phyloP scores from a whole-genome alignment of 257 asterid genomes.

The Solanum sitiens region DNA sequence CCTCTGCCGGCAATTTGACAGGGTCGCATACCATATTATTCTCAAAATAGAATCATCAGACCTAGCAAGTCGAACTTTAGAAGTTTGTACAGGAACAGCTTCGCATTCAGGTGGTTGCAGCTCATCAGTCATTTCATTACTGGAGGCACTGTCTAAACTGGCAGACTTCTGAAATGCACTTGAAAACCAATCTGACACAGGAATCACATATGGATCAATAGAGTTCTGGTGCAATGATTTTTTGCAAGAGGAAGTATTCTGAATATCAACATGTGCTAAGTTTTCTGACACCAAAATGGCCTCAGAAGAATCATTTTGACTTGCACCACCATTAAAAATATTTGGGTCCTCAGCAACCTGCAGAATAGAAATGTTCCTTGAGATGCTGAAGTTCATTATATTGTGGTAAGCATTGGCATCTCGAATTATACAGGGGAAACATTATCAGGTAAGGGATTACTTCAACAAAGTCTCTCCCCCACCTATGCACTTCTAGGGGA shows the following conservation, averaged over 20 bases:
- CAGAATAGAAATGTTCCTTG: slow-evolving; percentile 4
- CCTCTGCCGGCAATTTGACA: slow-evolving; percentile 53
- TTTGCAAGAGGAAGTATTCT: slow-evolving; percentile 14
- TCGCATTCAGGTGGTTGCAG: slow-evolving; percentile 47
- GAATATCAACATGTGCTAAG: slow-evolving; percentile 17
- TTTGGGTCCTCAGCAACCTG: slow-evolving; percentile 35
- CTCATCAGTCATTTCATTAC: slow-evolving; percentile 32
- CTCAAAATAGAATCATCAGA: slow-evolving; percentile 20
- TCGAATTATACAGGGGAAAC: background rate
- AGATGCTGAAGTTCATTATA: background rate
- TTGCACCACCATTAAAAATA: slow-evolving; percentile 9
- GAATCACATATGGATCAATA: slow-evolving; percentile 10
- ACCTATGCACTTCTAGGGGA: background rate
- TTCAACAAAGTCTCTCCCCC: background rate
- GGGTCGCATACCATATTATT: slow-evolving; percentile 37
- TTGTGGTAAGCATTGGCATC: background rate
- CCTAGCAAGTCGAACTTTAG: slow-evolving; percentile 17
- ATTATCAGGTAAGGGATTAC: background rate
- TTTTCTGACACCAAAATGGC: slow-evolving; percentile 15
- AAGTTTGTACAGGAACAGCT: slow-evolving; percentile 25
- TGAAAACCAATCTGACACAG: slow-evolving; percentile 20
- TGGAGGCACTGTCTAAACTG: slow-evolving; percentile 27
- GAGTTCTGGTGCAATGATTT: slow-evolving; percentile 9
- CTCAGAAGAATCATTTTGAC: slow-evolving; percentile 23
- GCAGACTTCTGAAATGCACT: slow-evolving; percentile 36